These are phyloP conservation scores for Conoideocrella luteorostrata DNA, from an alignment of 2,329 filamentous ascomycete species.

Conservation along the genomic window DNA sequence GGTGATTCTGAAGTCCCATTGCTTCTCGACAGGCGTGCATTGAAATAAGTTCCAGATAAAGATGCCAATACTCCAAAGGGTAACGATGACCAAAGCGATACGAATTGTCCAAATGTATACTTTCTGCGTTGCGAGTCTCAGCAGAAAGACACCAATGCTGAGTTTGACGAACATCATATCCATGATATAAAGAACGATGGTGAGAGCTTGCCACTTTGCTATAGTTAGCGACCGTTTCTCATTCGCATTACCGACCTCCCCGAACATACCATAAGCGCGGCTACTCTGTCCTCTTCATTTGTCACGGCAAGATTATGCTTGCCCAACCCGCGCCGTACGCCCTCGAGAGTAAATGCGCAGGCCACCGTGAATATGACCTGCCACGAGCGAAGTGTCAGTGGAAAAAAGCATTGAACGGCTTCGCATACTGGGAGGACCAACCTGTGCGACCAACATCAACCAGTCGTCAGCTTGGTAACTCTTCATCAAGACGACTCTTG, in stretches of 20 bases:
- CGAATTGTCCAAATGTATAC: conserved; percentile 43
- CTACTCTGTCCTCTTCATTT: conserved; percentile 31
- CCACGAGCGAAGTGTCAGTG: conserved; percentile 4
- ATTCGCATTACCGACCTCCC: neutral
- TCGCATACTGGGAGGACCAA: conserved; percentile 15
- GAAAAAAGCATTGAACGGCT: neutral
- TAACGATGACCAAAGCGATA: conserved; percentile 38
- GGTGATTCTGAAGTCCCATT: conserved; percentile 47
- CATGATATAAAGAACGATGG: conserved; percentile 42
- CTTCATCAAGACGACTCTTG: conserved; percentile 35
- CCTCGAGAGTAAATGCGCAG: conserved; percentile 38
- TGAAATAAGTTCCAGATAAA: conserved; percentile 49
- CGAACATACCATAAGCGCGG: conserved; percentile 38
- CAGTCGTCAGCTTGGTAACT: conserved; percentile 45
- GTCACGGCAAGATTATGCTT: conserved; percentile 39
- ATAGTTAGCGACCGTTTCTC: neutral
- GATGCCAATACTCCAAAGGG: conserved; percentile 38
- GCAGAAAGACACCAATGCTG: conserved; percentile 46
- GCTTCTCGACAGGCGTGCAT: conserved; percentile 41
- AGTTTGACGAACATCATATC: conserved; percentile 53
- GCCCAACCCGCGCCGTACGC: conserved; percentile 37
- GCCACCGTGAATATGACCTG: conserved; percentile 41
- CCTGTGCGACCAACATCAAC: conserved; percentile 45
- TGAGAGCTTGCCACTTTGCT: conserved; percentile 42
- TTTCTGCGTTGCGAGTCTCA: conserved; percentile 39